phyloP scores from a whole-genome alignment of 73 alveolate genomes.

The Stentor coeruleus region DNA sequence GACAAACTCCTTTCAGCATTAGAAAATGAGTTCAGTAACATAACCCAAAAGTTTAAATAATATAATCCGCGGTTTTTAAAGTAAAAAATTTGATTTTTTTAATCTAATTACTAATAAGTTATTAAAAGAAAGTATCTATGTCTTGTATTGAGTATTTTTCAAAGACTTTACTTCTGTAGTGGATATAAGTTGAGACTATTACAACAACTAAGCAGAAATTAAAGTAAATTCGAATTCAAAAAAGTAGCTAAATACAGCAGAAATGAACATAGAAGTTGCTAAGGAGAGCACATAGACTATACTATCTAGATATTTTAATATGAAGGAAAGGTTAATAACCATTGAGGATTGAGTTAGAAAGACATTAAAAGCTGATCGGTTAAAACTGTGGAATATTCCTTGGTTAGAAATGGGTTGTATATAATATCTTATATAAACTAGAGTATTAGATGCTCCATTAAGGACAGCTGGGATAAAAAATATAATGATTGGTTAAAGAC shows the following conservation, averaged over 20 bases:
- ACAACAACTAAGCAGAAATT: background rate
- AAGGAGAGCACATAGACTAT: constrained; percentile 16
- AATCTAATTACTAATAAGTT: background rate
- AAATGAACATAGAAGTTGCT: constrained; percentile 4
- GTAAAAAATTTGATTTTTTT: background rate
- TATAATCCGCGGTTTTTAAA: no score
- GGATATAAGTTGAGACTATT: background rate
- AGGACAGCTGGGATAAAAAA: background rate
- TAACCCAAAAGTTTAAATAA: background rate
- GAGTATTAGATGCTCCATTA: background rate
- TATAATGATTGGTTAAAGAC: background rate
- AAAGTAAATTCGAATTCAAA: background rate
- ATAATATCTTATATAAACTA: background rate
- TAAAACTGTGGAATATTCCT: background rate
- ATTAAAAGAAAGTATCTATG: background rate
- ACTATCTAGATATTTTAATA: constrained; percentile 11
- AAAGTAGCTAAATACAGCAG: background rate
- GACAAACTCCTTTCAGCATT: constrained; percentile 18
- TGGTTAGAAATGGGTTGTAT: background rate
- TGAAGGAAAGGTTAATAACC: constrained; percentile 13
- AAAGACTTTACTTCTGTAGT: background rate
- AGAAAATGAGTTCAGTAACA: background rate
- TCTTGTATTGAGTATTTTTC: background rate
- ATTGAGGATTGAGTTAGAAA: background rate
- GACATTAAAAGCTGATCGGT: background rate